Conservation (phyloP, 768 basidiomycete species). For the Ephemerocybe angulata region DNA sequence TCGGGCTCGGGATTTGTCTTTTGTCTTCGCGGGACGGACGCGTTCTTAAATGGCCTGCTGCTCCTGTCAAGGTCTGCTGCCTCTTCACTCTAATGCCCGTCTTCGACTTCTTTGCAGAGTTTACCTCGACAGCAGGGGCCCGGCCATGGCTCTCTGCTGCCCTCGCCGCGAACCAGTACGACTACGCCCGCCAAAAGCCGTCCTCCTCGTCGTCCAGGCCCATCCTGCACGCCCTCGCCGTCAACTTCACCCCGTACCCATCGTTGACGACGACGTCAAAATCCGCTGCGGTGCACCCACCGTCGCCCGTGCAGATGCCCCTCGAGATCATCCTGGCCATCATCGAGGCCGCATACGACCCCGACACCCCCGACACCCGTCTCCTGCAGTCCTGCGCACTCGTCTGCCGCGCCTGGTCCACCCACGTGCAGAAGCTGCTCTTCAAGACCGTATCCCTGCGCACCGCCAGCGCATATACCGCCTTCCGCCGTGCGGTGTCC, state of each 20-base stretch:
- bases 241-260: slow-evolving; percentile 6
- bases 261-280: background rate
- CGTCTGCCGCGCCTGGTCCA: slow-evolving; percentile 65
- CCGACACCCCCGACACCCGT: slow-evolving; percentile 24
- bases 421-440: slow-evolving; percentile 59
- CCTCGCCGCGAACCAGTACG: slow-evolving; percentile 6
- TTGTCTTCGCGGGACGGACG: background rate
- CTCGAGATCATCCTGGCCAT: slow-evolving; percentile 62
- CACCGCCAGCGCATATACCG: slow-evolving; percentile 48
- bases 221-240: slow-evolving; percentile 6
- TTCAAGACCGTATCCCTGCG: slow-evolving; percentile 56
- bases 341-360: slow-evolving; percentile 51
- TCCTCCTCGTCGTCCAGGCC: slow-evolving; percentile 1
- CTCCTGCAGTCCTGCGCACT: slow-evolving; percentile 55
- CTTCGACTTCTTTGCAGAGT: slow-evolving; percentile 9
- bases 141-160: slow-evolving; percentile 2
- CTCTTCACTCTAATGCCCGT: background rate
- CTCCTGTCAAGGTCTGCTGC: background rate
- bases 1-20: background rate
- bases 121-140: slow-evolving; percentile 5
- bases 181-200: background rate
- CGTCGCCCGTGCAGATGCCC: slow-evolving; percentile 36
- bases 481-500: slow-evolving; percentile 52
- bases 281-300: no score
- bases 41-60: slow-evolving; percentile 1